Base-by-base conservation (phyloP, 2,329 filamentous ascomycete genomes). In the Pseudogymnoascus sp. region DNA sequence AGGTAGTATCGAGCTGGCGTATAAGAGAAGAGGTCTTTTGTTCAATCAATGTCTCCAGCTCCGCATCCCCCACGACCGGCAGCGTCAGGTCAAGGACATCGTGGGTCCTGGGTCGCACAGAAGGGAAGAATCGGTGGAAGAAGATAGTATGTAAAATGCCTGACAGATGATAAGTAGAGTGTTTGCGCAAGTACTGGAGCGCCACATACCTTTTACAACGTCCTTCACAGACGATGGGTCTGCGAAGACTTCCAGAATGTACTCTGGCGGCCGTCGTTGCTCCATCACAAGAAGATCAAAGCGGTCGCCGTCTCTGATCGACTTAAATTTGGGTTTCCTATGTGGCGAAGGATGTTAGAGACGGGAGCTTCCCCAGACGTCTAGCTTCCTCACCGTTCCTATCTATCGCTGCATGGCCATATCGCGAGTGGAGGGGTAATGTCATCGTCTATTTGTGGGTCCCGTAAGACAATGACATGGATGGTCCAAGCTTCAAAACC, bases 71-170 rank as follows among this genome's bases (percentile, higher is more conserved):
- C 72, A 97, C 89, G 71, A 90, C 90, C 61, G 95, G 93, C 28
- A 97, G 85, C 36, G 91, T 93, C 66, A 96, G 84, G 76, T 96
- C 93, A 68, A 97, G 87, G 67, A 97, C 87, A 73, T 97, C 93
- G 77, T 91, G 88, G 67, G 91, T 92, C 67, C 86, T 84, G 5
- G 95, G 93, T 43, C 85, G 81, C 69, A 97, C 84, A 64, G 91
- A 88, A 63, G 91, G 91, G 81, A 97, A 97, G 84, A 93, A 96
- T 72, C 95, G 89, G 79, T 97, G 93, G 83, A 97, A 97, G 85
- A 97, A 99, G 75, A 97, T 97, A 60, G 93, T 96, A 76, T 97
- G 93, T 60, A 97, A 84, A 74, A 97, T 90, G 67, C 90, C 93
- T 96, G 71, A 38, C 18, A 23, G 59, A 63, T 53, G n/a, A 46